A percentile compares a stretch with the other conserved stretches of the same genome.
phyloP scores from a whole-genome alignment of 2,329 filamentous ascomycete genomes.

The Orbilia ellipsospora region DNA sequence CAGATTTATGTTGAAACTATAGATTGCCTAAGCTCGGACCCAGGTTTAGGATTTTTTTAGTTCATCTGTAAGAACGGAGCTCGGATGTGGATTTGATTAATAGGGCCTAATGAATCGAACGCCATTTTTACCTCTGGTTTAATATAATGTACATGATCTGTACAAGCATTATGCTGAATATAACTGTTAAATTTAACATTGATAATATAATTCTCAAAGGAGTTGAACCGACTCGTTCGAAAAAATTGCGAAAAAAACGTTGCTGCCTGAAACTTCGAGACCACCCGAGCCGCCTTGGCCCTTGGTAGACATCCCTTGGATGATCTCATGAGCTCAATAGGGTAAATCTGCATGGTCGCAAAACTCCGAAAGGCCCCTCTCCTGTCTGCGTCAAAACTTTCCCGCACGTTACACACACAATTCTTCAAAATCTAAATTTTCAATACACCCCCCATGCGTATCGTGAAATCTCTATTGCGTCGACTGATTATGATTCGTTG shows the following conservation, averaged over 20 bases:
- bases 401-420: slow-evolving; percentile 17
- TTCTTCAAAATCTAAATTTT: not conserved
- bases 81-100: not conserved
- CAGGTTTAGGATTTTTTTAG: too few relatives aligned
- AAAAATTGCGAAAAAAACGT: slow-evolving; percentile 45
- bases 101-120: too few relatives aligned
- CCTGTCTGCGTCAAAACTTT: too few relatives aligned
- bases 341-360: too few relatives aligned
- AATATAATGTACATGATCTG: slow-evolving; percentile 13
- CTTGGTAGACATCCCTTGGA: slow-evolving; percentile 3
- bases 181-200: too few relatives aligned
- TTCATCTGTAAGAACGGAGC: not conserved
- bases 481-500: too few relatives aligned
- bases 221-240: not conserved
- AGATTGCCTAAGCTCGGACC: slow-evolving; percentile 16
- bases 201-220: too few relatives aligned
- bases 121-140: not conserved
- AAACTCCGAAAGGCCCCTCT: too few relatives aligned
- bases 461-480: not conserved
- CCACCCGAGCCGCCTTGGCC: slow-evolving; percentile 42
- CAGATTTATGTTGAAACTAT: not conserved
- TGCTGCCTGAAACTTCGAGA: slow-evolving; percentile 53
- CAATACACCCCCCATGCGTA: not conserved
- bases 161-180: slow-evolving; percentile 10
- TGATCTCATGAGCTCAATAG: not conserved